phyloP scores from a whole-genome alignment of 169 alveolate genomes.

The Cryptosporidium viatorum region DNA sequence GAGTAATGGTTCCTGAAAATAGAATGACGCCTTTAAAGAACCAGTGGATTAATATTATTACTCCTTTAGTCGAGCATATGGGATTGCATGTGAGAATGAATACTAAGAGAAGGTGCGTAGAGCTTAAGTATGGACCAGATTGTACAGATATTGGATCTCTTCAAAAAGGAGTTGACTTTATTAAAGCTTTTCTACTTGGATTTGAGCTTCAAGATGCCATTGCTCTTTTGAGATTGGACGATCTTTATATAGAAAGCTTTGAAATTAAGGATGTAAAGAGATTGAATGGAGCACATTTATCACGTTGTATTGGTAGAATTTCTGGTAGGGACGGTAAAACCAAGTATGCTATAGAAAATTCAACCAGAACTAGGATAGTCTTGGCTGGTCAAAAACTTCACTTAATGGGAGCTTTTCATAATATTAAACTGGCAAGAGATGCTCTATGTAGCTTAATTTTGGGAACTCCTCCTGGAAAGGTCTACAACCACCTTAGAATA shows the following conservation, averaged over 20 bases:
- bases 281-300: slow-evolving; percentile 96
- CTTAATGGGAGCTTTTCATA: slow-evolving; percentile 90
- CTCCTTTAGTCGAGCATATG: slow-evolving; percentile 95
- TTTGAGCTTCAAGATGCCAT: slow-evolving; percentile 98
- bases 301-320: slow-evolving; percentile 97
- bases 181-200: slow-evolving; percentile 98
- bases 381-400: slow-evolving; percentile 84
- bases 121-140: slow-evolving; percentile 77
- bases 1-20: slow-evolving; percentile 92
- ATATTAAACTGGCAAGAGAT: slow-evolving; percentile 97
- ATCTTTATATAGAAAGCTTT: slow-evolving; percentile 96
- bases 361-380: slow-evolving; percentile 98
- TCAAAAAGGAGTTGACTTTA: slow-evolving; percentile 94
- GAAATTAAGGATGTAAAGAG: slow-evolving; percentile 98
- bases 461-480: slow-evolving; percentile 98
- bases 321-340: slow-evolving; percentile 99
- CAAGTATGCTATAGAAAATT: slow-evolving; percentile 98
- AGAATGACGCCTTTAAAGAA: slow-evolving; percentile 91
- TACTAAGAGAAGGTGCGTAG: slow-evolving; percentile 90
- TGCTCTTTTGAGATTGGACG: slow-evolving; percentile 98
- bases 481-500: slow-evolving; percentile 93
- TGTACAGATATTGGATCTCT: slow-evolving; percentile 85
- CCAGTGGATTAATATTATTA: slow-evolving; percentile 91
- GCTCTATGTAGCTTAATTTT: slow-evolving; percentile 97
- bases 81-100: slow-evolving; percentile 95